Conservation (phyloP, 2,329 filamentous ascomycete species). For the Dothideomycetes sp. region DNA sequence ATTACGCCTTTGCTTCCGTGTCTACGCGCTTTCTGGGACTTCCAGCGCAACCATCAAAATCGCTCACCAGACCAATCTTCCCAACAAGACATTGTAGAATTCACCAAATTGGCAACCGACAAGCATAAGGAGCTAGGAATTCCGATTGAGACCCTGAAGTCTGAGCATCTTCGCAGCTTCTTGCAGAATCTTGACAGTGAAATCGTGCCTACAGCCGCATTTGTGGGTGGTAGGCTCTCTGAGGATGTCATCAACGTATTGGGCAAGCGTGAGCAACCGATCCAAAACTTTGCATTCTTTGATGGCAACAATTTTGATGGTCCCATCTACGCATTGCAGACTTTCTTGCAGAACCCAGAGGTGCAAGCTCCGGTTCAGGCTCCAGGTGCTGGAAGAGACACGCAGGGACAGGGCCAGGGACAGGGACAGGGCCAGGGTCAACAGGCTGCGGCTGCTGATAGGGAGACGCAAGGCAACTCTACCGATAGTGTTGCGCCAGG, state of each 20-base stretch:
- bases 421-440: too few species aligned
- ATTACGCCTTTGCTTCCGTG: slow-evolving; percentile 82
- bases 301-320: slow-evolving; percentile 75
- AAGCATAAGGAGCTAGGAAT: slow-evolving; percentile 60
- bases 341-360: slow-evolving; percentile 13
- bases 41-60: slow-evolving; percentile 41
- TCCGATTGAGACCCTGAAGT: slow-evolving; percentile 35
- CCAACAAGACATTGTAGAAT: slow-evolving; percentile 60
- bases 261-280: slow-evolving; percentile 80
- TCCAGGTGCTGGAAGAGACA: too few species aligned
- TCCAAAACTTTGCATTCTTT: slow-evolving; percentile 91
- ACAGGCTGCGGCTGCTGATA: too few species aligned
- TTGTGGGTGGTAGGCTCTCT: slow-evolving; percentile 80
- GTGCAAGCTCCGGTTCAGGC: background rate
- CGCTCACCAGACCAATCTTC: slow-evolving; percentile 39
- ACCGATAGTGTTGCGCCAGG: too few species aligned
- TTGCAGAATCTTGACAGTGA: slow-evolving; percentile 78
- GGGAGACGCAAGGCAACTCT: too few species aligned
- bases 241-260: slow-evolving; percentile 98
- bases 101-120: slow-evolving; percentile 67
- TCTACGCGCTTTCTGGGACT: slow-evolving; percentile 84
- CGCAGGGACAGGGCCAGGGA: too few species aligned
- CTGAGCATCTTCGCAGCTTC: slow-evolving; percentile 69
- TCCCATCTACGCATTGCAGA: slow-evolving; percentile 51
- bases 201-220: slow-evolving; percentile 76